Evolutionary conservation across 495 filamentous ascomycete species (phyloP).

Genomic region (Evernia prunastri): DNA sequence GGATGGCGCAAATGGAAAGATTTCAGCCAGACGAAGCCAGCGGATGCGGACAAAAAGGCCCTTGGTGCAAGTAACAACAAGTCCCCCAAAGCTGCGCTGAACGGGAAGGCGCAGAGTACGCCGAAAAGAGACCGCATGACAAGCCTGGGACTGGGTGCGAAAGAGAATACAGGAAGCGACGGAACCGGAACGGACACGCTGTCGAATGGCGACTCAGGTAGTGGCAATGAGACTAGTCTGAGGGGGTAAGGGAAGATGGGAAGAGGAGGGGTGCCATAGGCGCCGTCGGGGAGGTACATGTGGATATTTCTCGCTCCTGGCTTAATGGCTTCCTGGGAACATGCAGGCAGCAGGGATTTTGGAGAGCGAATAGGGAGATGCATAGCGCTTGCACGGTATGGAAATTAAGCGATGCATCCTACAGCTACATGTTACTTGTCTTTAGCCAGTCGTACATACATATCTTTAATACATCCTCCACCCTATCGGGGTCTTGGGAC

Average conservation of each 20-base stretch:
- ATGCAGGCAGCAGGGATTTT: background rate
- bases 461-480: background rate
- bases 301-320: background rate
- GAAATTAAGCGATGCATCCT: background rate
- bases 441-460: background rate
- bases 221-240: background rate
- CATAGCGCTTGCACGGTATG: background rate
- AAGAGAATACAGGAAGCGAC: background rate
- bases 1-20: conserved; percentile 98
- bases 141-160: background rate
- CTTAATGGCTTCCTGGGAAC: background rate
- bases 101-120: conserved; percentile 8
- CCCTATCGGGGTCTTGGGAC: background rate
- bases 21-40: conserved; percentile 40
- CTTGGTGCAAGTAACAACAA: conserved; percentile 2
- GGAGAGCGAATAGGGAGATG: background rate
- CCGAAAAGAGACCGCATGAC: conserved; percentile 5
- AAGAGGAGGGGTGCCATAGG: background rate
- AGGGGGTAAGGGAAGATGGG: background rate
- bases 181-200: conserved; percentile 4
- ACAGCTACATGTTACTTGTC: too few species aligned
- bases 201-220: conserved; percentile 6
- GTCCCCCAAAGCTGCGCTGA: background rate
- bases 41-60: conserved; percentile 13
- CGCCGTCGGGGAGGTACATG: background rate